Conservation (phyloP, 257 asterid genomes). For the Salvia splendens region DNA sequence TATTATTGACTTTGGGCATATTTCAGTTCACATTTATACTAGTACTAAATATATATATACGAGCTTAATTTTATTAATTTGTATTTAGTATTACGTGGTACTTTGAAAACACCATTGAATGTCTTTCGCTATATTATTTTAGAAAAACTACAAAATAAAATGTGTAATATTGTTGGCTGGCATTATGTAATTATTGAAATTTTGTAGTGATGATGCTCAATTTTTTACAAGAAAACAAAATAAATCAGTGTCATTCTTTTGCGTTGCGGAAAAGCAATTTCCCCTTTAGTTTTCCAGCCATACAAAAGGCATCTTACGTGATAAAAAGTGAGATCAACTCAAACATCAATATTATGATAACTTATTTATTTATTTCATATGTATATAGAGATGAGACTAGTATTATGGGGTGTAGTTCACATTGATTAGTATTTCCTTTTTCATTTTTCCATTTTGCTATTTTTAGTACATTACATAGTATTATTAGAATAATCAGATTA, state of each 20-base stretch:
- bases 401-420: too few relatives aligned
- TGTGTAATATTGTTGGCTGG: too few relatives aligned
- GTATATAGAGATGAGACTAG: too few relatives aligned
- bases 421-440: too few relatives aligned
- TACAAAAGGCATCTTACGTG: not conserved
- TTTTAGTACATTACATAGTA: too few relatives aligned
- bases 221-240: conserved; percentile 7
- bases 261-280: conserved; percentile 18
- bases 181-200: not conserved
- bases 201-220: not conserved
- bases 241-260: conserved; percentile 7
- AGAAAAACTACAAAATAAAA: not conserved
- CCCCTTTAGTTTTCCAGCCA: not conserved
- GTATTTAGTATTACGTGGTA: too few relatives aligned
- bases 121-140: not conserved
- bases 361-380: too few relatives aligned
- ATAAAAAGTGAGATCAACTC: not conserved
- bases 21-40: not conserved
- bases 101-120: not conserved
- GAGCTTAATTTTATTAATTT: not conserved
- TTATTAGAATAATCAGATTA: too few relatives aligned
- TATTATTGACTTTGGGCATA: too few relatives aligned
- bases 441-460: too few relatives aligned
- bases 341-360: too few relatives aligned
- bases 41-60: not conserved